Conservation (phyloP, 495 filamentous ascomycete genomes). For the Collariella sp. region DNA sequence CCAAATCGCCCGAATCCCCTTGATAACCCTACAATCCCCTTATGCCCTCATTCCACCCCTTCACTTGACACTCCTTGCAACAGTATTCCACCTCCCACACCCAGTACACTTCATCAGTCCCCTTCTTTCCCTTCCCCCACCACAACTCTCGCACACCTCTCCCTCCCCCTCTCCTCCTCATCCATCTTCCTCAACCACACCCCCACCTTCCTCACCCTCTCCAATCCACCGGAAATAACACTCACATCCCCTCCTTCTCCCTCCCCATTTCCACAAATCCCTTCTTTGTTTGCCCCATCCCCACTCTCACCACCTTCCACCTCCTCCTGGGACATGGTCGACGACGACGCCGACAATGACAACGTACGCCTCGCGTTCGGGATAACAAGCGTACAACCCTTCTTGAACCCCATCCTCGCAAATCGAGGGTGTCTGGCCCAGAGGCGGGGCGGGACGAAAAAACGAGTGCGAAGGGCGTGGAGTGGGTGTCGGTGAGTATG, state of each 20-base stretch:
- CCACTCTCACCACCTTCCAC: slow-evolving; percentile 1
- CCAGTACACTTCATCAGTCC: slow-evolving; percentile 34
- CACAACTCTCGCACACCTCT: neutral
- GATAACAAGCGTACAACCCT: slow-evolving; percentile 29
- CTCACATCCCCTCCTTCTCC: slow-evolving; percentile 18
- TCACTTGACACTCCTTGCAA: slow-evolving; percentile 36
- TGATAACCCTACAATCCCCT: slow-evolving; percentile 37
- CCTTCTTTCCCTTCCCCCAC: neutral
- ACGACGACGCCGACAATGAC: too few relatives aligned
- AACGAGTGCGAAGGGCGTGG: slow-evolving; percentile 31
- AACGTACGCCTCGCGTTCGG: slow-evolving; percentile 24
- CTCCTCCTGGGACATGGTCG: too few relatives aligned
- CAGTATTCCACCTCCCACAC: slow-evolving; percentile 37
- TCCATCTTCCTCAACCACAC: slow-evolving; percentile 14
- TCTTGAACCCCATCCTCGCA: slow-evolving; percentile 23
- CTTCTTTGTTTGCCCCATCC: slow-evolving; percentile 21
- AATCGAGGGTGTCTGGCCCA: slow-evolving; percentile 17
- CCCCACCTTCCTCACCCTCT: slow-evolving; percentile 26
- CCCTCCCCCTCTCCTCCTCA: slow-evolving; percentile 4
- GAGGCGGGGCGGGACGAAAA: slow-evolving; percentile 25
- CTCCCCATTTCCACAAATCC: slow-evolving; percentile 27
- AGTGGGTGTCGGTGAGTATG: slow-evolving; percentile 27
- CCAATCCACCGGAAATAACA: slow-evolving; percentile 24
- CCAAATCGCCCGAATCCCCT: slow-evolving; percentile 33
- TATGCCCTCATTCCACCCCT: slow-evolving; percentile 38